These are phyloP conservation scores for Leccinellum rugosiceps DNA, from an alignment of 768 basidiomycete species.

Conservation along the genomic window DNA sequence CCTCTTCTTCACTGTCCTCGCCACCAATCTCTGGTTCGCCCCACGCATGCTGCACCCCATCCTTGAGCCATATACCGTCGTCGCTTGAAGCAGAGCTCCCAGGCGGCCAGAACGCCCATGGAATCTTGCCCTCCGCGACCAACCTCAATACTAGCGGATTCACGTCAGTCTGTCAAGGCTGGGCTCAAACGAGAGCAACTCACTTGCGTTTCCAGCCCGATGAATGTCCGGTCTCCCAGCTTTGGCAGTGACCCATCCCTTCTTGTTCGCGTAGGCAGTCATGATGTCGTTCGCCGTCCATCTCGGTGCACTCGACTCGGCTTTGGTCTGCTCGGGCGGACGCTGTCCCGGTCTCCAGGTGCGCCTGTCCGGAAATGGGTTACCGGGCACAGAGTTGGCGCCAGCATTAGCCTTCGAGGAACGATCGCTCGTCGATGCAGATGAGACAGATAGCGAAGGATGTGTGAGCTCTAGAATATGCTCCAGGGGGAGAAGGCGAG, in stretches of 20 bases:
- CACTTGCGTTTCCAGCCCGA: constrained; percentile 86
- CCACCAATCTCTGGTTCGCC: constrained; percentile 26
- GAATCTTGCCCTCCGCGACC: constrained; percentile 77
- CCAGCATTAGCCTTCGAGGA: not conserved
- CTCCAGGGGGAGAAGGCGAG: constrained; percentile 75
- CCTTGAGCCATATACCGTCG: constrained; percentile 59
- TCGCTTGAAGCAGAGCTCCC: constrained; percentile 32
- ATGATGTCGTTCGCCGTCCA: constrained; percentile 92
- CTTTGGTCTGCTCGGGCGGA: constrained; percentile 18
- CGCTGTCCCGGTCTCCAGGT: constrained; percentile 66
- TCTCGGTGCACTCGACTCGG: constrained; percentile 8
- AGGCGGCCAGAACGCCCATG: constrained; percentile 88
- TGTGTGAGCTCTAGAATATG: constrained; percentile 57
- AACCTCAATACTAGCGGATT: constrained; percentile 61
- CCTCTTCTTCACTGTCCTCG: constrained; percentile 28
- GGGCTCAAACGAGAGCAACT: constrained; percentile 25
- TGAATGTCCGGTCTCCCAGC: constrained; percentile 86
- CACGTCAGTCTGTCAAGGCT: not conserved
- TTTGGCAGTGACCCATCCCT: constrained; percentile 88
- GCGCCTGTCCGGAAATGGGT: constrained; percentile 54
- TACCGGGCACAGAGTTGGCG: not conserved
- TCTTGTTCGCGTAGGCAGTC: constrained; percentile 68
- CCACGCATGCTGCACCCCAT: constrained; percentile 23
- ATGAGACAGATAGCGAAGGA: constrained; percentile 34
- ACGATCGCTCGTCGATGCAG: not conserved